These are phyloP conservation scores for Sugiyamaella valdiviana DNA, from an alignment of 805 yeast genomes.

Conservation along the genomic window DNA sequence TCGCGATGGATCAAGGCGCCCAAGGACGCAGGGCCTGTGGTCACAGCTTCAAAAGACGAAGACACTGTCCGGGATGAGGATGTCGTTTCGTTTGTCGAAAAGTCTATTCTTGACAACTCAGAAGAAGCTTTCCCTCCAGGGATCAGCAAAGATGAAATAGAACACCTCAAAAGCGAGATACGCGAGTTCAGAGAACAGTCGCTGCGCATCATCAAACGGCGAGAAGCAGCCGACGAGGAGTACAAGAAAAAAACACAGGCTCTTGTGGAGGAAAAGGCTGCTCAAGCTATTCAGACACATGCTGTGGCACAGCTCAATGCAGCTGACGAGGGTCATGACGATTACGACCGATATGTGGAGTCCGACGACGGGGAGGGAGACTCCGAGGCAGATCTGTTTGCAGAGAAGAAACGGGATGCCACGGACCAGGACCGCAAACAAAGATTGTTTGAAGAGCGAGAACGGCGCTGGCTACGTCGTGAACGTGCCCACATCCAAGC, in stretches of 20 bases:
- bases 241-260: constrained; percentile 16
- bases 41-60: not conserved
- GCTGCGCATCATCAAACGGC: constrained; percentile 11
- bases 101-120: constrained; percentile 2
- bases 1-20: not conserved
- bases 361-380: not conserved
- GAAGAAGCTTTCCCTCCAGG: constrained; percentile 9
- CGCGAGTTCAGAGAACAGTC: constrained; percentile 20
- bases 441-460: constrained; percentile 25
- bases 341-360: not conserved
- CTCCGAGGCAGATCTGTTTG: constrained; percentile 11
- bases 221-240: constrained; percentile 11
- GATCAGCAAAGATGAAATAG: constrained; percentile 2
- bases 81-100: not conserved
- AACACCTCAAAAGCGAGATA: constrained; percentile 18
- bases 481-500: constrained; percentile 33
- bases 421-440: constrained; percentile 9
- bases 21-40: not conserved
- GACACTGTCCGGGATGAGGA: not conserved
- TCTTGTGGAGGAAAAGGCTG: constrained; percentile 8
- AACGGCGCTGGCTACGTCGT: constrained; percentile 35
- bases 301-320: constrained; percentile 4
- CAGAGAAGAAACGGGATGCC: constrained; percentile 6
- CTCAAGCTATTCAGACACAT: constrained; percentile 2
- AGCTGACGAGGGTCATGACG: constrained; percentile 6